Base-by-base conservation (phyloP, 306 rosid genomes). In the Lathyrus aphaca region DNA sequence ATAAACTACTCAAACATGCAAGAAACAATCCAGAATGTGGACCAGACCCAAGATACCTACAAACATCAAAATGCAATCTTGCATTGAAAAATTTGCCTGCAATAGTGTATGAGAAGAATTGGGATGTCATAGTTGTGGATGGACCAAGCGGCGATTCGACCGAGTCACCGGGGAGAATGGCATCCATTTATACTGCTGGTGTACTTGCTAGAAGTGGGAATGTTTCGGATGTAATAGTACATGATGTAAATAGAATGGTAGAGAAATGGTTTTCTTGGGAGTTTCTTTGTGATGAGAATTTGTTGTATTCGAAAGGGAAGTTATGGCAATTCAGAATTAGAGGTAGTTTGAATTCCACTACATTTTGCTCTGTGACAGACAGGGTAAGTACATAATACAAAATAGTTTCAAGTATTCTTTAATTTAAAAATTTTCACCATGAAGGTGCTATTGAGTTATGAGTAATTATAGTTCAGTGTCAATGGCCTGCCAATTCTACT, bases 241-340 rank as follows among this genome's bases (percentile, higher is more conserved):
- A 94, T 71, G 91, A 94, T 61, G 85, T 81, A 15, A 80, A 94
- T 79, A 87, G 97, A 37, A 85, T 59, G 77, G 77, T 94, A 19
- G 97, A 94, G 81, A 90, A 86, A 82, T 88, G 98, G 97, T 94
- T 86, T 82, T 94, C 96, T 48, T 85, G 90, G 97, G 98, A 94
- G 80, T 87, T 94, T 64, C 86, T 94, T 15, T 87, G 98, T 74
- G 88, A 88, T 69, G 94, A 87, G 83, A 94, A 94, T 84, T 73
- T 94, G 61, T 76, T 85, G 63, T 73, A 91, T 77, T 87, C 96
- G 30, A 88, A 81, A 84, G 96, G 91, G 62, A 90, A 82, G 56
- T 54, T 94, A 23, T 90, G 98, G 97, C 83, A 85, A 65, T 94
- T 88, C 59, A 86, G 87, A 83, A 90, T 93, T 76, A 83, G 19